Conservation (phyloP, 148 eudicot species). For the Camellia granthamiana region DNA sequence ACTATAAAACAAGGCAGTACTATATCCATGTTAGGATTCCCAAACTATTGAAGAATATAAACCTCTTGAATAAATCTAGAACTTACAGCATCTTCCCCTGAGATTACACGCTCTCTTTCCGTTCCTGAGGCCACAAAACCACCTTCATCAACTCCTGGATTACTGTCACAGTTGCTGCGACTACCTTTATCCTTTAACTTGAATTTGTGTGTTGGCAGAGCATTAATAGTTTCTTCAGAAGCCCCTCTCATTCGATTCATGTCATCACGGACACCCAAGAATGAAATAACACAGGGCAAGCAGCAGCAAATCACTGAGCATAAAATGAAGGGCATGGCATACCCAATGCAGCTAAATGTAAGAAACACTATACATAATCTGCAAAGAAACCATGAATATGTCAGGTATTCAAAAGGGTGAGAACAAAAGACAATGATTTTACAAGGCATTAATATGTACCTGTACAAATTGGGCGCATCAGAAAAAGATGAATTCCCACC, state of each 20-base stretch:
- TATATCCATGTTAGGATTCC: neutral
- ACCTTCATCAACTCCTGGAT: constrained; percentile 41
- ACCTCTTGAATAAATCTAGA: neutral
- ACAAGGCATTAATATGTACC: constrained; percentile 28
- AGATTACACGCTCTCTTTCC: constrained; percentile 59
- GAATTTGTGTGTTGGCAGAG: constrained; percentile 60
- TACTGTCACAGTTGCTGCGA: constrained; percentile 23
- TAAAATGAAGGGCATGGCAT: constrained; percentile 77
- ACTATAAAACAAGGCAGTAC: neutral
- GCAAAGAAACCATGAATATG: constrained; percentile 16
- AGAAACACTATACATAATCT: constrained; percentile 68
- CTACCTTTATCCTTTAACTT: constrained; percentile 42
- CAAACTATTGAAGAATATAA: neutral
- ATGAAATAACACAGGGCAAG: constrained; percentile 65
- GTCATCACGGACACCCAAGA: constrained; percentile 69
- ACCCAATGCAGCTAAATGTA: constrained; percentile 64
- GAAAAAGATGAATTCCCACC: constrained; percentile 70
- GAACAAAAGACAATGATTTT: neutral
- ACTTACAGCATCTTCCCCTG: constrained; percentile 82
- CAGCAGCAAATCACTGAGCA: constrained; percentile 82
- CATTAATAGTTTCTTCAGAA: constrained; percentile 60
- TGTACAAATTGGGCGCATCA: constrained; percentile 77
- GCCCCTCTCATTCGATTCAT: constrained; percentile 60
- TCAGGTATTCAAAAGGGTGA: neutral
- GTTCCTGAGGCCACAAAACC: constrained; percentile 63